Conservation (phyloP, 192 early-diverging fungal species). For the Umbelopsis sp. region DNA sequence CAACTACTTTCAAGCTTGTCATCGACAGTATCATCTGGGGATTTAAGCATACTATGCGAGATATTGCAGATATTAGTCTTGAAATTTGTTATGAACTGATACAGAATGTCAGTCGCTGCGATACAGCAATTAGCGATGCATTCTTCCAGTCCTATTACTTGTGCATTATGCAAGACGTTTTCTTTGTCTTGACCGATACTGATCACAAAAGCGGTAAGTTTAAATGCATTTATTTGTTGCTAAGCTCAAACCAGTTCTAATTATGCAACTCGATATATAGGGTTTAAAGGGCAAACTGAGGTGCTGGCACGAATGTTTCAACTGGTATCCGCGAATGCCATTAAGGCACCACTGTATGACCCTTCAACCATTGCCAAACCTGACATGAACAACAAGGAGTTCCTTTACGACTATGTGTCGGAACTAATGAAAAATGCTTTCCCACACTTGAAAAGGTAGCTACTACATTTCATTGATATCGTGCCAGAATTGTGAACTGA, state of each 20-base stretch:
- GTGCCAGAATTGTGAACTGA: background rate
- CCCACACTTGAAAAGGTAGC: slow-evolving; percentile 83
- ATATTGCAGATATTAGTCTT: slow-evolving; percentile 93
- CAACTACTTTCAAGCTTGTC: slow-evolving; percentile 87
- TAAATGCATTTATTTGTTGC: background rate
- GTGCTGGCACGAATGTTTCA: slow-evolving; percentile 91
- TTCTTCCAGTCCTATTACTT: slow-evolving; percentile 95
- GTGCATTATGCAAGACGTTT: slow-evolving; percentile 91
- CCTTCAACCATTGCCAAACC: slow-evolving; percentile 72
- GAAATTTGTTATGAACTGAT: slow-evolving; percentile 86
- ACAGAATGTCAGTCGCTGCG: slow-evolving; percentile 80
- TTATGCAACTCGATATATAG: slow-evolving; percentile 35
- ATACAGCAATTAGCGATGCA: slow-evolving; percentile 70
- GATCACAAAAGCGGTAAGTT: slow-evolving; percentile 92
- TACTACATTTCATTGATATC: background rate
- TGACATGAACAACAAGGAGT: slow-evolving; percentile 78
- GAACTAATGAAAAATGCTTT: slow-evolving; percentile 87
- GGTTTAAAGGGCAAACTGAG: slow-evolving; percentile 91
- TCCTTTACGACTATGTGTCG: slow-evolving; percentile 82
- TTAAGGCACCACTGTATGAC: slow-evolving; percentile 88
- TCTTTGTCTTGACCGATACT: slow-evolving; percentile 95
- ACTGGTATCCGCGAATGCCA: slow-evolving; percentile 78
- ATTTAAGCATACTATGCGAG: slow-evolving; percentile 98
- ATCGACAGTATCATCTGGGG: slow-evolving; percentile 97
- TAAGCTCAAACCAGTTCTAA: background rate